Conservation (phyloP, 2,329 filamentous ascomycete species). For the Ustulina deusta region DNA sequence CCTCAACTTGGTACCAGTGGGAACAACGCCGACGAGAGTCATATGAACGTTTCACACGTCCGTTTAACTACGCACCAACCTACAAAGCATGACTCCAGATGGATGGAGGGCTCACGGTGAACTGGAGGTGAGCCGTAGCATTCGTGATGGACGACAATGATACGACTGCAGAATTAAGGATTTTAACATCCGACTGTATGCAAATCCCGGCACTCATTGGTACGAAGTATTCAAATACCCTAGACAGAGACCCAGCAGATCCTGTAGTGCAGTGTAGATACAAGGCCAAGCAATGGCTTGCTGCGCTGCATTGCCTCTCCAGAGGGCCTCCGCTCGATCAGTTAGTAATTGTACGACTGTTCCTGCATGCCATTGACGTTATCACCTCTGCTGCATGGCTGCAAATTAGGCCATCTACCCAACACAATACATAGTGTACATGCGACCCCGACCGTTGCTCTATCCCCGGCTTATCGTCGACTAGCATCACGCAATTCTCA, state of each 20-base stretch:
- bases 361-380: conserved; percentile 33
- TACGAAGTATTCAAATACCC: conserved; percentile 22
- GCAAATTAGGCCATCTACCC: conserved; percentile 2
- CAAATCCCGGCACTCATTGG: conserved; percentile 15
- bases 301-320: conserved; percentile 18
- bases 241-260: conserved; percentile 8
- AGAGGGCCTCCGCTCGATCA: conserved; percentile 28
- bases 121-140: background rate
- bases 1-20: conserved; percentile 8
- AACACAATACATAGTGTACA: background rate
- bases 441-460: conserved; percentile 16
- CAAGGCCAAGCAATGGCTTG: conserved; percentile 10
- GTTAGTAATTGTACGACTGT: conserved; percentile 15
- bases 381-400: conserved; percentile 28
- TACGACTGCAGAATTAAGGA: conserved; percentile 4
- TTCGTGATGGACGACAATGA: background rate
- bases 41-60: conserved; percentile 1
- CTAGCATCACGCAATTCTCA: conserved; percentile 17
- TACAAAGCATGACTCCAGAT: background rate
- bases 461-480: conserved; percentile 25
- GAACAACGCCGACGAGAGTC: background rate
- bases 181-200: background rate
- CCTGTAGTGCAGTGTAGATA: background rate
- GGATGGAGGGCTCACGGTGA: background rate
- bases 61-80: background rate